These are phyloP conservation scores for Cadophora sp. DNA, from an alignment of 2,329 filamentous ascomycete genomes.

Conservation along the genomic window DNA sequence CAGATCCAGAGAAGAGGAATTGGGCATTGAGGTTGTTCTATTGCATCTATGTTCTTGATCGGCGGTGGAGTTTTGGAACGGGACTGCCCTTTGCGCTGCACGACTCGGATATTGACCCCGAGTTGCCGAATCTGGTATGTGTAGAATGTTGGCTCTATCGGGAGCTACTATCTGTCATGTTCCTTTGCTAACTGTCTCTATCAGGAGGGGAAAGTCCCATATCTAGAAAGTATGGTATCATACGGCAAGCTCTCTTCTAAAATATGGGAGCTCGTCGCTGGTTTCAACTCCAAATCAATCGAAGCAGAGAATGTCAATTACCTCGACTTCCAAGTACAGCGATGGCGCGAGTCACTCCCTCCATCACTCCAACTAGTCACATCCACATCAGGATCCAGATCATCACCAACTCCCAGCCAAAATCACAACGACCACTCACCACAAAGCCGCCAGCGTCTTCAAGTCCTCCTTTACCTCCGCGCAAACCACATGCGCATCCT, in stretches of 20 bases:
- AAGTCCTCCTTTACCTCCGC: conserved; percentile 1
- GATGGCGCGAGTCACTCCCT: neutral
- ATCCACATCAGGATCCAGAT: neutral
- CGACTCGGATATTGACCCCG: conserved; percentile 3
- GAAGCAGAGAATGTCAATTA: conserved; percentile 2
- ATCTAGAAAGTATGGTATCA: neutral
- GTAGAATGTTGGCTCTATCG: neutral
- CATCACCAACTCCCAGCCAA: too few species aligned
- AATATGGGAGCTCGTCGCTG: neutral
- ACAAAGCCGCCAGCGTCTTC: neutral
- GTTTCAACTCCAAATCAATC: neutral
- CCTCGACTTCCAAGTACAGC: conserved; percentile 9
- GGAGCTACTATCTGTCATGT: too few species aligned
- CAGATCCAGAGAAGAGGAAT: neutral
- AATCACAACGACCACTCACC: neutral
- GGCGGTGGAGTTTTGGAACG: conserved; percentile 3
- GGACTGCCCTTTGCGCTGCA: neutral
- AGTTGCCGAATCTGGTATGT: neutral
- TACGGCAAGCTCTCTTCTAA: neutral
- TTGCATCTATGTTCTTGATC: conserved; percentile 9
- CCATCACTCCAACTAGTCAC: neutral
- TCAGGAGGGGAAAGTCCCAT: neutral
- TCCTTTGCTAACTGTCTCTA: neutral
- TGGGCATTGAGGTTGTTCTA: neutral
- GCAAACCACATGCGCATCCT: conserved; percentile 4